Evolutionary conservation across 2,329 filamentous ascomycete genomes (phyloP), one percentile per base, ranked within the genome.

Genomic region (Cyclaneusma minus): DNA sequence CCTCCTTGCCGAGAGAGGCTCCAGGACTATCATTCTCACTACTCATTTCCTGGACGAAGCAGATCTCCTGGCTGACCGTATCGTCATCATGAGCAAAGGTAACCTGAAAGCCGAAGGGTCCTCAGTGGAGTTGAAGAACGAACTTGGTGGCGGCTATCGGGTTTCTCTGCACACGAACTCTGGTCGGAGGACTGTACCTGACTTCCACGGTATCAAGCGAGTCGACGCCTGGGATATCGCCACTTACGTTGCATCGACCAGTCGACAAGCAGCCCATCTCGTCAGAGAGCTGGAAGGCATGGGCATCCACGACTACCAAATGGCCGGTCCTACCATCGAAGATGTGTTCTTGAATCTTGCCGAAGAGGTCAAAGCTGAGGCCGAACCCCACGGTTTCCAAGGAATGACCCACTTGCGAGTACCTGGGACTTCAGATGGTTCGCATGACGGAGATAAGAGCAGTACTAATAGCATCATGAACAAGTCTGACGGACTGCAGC

Each of bases 41-140:
- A 94, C 85, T 0, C 87, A 94, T 48, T 94, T 93, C 49, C 61
- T 94, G 6, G 87, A 94, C 42, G 87, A 94, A 50, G 87, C 85
- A 1, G 85, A 94, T 44, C 59, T 93, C 2, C 63, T 94, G 1
- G 78, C 84, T 0, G 87, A 94, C 44, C 76, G 85, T 34, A 91
- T 94, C 36, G 80, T 76, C 2, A 82, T 94, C 28, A 56, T 94
- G 7, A 91, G 82, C 3, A 85, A 83, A 44, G 85, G 85, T 12
- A 72, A 70, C 2, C 60, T 93, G 3, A 80, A 82, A 29, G 83
- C 81, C 0, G 63, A 82, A 39, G 85, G 85, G 3, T 84, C 83
- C 3, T 84, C 82, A 3, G 83, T 85, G 4, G 79, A 81, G 41
- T 63, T 94, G 24, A 94, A 94, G 48, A 70, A 87, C 40, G 63